Percentiles rank a stretch among this genome's conserved stretches.
Conservation (phyloP, 352 stramenopile species). For the Pythium phragmitis region DNA sequence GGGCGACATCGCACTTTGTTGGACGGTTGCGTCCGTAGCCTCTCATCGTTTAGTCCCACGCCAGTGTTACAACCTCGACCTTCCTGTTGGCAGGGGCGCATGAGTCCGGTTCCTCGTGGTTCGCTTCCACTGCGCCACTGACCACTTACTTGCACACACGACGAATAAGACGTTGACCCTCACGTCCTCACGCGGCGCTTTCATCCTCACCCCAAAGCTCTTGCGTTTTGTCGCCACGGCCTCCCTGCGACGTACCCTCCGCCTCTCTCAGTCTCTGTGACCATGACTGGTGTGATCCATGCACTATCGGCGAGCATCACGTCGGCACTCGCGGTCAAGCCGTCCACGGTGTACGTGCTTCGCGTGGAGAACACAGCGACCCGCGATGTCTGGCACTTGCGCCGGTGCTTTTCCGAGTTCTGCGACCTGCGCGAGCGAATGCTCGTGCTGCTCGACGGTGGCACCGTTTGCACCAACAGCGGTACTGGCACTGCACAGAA, state of each 20-base stretch:
- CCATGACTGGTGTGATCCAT: conserved; percentile 47
- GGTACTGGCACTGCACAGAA: conserved; percentile 14
- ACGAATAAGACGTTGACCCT: conserved; percentile 9
- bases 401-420: conserved; percentile 75
- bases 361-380: conserved; percentile 51
- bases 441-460: conserved; percentile 43
- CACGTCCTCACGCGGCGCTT: neutral
- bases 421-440: conserved; percentile 71
- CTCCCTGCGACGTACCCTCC: conserved; percentile 20
- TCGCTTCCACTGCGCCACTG: conserved; percentile 3
- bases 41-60: no score
- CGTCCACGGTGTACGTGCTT: conserved; percentile 76
- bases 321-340: conserved; percentile 65
- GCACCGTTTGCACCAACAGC: neutral
- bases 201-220: neutral
- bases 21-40: no score
- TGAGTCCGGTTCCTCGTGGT: neutral
- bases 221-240: neutral
- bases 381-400: conserved; percentile 54
- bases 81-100: neutral
- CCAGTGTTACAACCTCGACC: neutral
- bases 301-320: conserved; percentile 59
- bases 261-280: conserved; percentile 44
- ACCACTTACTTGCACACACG: conserved; percentile 12
- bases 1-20: no score